Percentiles rank a stretch among this genome's conserved stretches.
phyloP scores from a whole-genome alignment of 2,329 filamentous ascomycete genomes.

The Aspergillus ochraceus region DNA sequence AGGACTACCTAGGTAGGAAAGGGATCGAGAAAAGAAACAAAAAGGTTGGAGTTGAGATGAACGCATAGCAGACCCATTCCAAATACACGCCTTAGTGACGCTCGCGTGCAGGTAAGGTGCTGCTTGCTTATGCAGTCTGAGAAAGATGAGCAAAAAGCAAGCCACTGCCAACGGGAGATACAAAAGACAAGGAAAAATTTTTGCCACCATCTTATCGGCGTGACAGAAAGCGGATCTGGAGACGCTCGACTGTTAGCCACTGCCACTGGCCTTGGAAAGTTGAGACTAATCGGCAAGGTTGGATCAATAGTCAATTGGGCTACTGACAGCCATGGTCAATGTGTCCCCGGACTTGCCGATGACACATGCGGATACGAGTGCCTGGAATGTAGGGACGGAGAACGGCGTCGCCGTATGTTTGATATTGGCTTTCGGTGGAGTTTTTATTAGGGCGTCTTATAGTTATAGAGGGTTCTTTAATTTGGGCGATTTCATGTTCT shows the following conservation, averaged over 20 bases:
- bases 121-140: neutral
- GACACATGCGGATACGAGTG: slow-evolving; percentile 22
- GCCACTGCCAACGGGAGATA: neutral
- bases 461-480: neutral
- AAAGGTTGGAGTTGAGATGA: neutral
- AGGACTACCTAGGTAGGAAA: neutral
- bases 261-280: no score
- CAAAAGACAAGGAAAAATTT: neutral
- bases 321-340: slow-evolving; percentile 14
- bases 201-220: slow-evolving; percentile 23
- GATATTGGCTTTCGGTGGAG: neutral
- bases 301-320: slow-evolving; percentile 11
- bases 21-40: neutral
- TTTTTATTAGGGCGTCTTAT: neutral
- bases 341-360: slow-evolving; percentile 25
- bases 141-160: neutral
- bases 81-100: neutral
- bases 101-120: neutral
- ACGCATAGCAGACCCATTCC: neutral
- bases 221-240: slow-evolving; percentile 13
- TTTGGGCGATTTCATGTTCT: neutral
- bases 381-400: slow-evolving; percentile 12
- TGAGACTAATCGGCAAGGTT: slow-evolving; percentile 7
- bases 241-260: neutral
- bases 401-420: slow-evolving; percentile 20